Conservation (phyloP, 495 filamentous ascomycete species). For the Margaritispora aquatica region DNA sequence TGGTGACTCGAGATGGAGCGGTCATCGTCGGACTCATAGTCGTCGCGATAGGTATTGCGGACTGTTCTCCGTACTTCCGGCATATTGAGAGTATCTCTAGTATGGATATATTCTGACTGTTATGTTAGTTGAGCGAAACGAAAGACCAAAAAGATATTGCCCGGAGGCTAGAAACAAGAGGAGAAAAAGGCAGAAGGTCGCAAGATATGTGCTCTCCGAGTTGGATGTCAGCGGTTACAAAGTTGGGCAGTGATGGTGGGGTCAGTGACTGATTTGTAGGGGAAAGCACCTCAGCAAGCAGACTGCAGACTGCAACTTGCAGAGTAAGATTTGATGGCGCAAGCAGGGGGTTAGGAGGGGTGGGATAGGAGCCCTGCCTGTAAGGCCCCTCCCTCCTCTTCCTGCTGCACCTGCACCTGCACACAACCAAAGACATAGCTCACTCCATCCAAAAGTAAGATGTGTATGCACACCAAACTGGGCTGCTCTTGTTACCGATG, state of each 20-base stretch:
- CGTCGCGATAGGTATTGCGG: constrained; percentile 24
- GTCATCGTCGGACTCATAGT: constrained; percentile 42
- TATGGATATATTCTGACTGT: background rate
- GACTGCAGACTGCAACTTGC: background rate
- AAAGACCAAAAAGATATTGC: background rate
- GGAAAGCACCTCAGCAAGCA: background rate
- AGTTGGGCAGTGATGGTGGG: constrained; percentile 1
- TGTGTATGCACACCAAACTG: background rate
- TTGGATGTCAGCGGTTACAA: background rate
- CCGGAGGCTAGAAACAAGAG: background rate
- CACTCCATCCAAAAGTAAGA: background rate
- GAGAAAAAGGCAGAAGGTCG: background rate
- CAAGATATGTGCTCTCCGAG: background rate
- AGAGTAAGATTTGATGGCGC: background rate
- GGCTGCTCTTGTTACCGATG: background rate
- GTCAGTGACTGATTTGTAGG: constrained; percentile 2
- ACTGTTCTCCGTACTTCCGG: constrained; percentile 11
- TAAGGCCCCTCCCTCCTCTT: background rate
- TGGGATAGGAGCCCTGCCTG: background rate
- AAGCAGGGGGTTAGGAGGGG: background rate
- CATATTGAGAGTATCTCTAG: constrained; percentile 6
- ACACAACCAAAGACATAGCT: background rate
- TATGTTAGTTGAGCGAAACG: background rate
- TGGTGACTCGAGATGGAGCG: constrained; percentile 19
- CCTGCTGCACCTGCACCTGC: background rate